Base-by-base conservation (phyloP, 257 asterid genomes). In the Solanum megistacrolobum region DNA sequence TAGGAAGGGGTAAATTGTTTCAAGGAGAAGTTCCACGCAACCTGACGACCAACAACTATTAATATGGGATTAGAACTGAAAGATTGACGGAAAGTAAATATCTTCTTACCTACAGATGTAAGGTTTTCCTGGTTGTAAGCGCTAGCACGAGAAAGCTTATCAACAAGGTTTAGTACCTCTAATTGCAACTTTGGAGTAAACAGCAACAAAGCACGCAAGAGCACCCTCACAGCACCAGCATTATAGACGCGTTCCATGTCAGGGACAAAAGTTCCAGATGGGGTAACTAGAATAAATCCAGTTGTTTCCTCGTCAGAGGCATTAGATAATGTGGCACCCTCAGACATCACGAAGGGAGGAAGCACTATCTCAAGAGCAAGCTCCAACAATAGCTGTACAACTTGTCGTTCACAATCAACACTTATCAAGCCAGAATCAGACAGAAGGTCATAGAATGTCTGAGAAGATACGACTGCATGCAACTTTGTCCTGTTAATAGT, bases 151-250 rank as follows among this genome's bases (percentile, higher is more conserved):
- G 99, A 94, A 93, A 97, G 98, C 89, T 94, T 94, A 88, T 94
- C 98, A 88, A 97, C 91, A 72, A 96, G 92, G 91, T 90, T 94
- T 58, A 95, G 92, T 94, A 96, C 93, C 92, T 97, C 99, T 73
- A 97, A 92, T 92, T 97, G 99, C 93, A 96, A 90, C 92, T 96
- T 96, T 41, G 99, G 99, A 83, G 98, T 96, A 90, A 96, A 96
- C 75, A 93, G 92, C 92, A 97, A 90, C 58, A 96, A 91, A 83
- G 98, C 88, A 29, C 98, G 99, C 89, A 97, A 86, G 86, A 97
- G 94, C 89, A 96, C 98, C 89, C 95, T 93, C 89, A 97, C 91
- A 86, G 99, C 97, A 85, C 98, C 94, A 92, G 99, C 98, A 91
- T 97, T 97, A 89, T 94, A 94, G 85, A 97, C 95, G 27, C 96